Evolutionary conservation across 2,329 filamentous ascomycete genomes (phyloP).

Genomic region (Cladophialophora carrionii): DNA sequence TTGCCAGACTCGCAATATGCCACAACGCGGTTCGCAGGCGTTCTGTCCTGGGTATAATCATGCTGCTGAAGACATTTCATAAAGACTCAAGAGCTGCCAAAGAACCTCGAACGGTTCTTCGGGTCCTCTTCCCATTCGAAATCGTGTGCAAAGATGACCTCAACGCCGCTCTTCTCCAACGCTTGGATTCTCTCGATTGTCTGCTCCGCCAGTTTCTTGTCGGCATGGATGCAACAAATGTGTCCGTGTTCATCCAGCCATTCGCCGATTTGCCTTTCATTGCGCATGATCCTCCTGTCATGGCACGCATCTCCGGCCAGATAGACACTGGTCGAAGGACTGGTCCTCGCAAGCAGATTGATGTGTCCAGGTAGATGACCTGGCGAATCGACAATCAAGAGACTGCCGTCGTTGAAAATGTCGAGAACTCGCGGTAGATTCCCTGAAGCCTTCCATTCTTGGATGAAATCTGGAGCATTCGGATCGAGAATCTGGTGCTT

Average conservation of each 20-base stretch:
- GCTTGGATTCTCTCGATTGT: constrained; percentile 38
- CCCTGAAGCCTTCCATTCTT: constrained; percentile 34
- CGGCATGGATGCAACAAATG: constrained; percentile 42
- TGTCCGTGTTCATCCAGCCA: constrained; percentile 39
- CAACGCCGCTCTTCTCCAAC: constrained; percentile 36
- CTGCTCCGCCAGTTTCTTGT: constrained; percentile 37
- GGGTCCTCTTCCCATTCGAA: constrained; percentile 39
- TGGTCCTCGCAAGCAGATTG: constrained; percentile 40
- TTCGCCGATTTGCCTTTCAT: constrained; percentile 40
- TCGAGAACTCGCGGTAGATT: constrained; percentile 38
- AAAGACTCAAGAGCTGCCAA: constrained; percentile 22
- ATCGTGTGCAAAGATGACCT: constrained; percentile 43
- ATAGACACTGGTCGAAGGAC: constrained; percentile 36
- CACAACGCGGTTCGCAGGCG: not conserved
- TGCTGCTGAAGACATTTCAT: not conserved
- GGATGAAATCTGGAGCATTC: constrained; percentile 28
- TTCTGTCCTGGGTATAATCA: not conserved
- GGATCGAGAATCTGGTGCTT: constrained; percentile 7
- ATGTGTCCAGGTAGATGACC: constrained; percentile 44
- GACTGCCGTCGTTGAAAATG: constrained; percentile 40
- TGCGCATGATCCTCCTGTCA: constrained; percentile 40
- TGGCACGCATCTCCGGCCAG: constrained; percentile 44
- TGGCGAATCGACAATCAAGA: constrained; percentile 42
- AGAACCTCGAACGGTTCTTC: constrained; percentile 28
- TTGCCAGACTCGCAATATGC: not conserved